A percentile compares a stretch with the other conserved stretches of the same genome.
These are phyloP conservation scores for Diaporthe australafricana DNA, from an alignment of 2,329 filamentous ascomycete genomes.

Conservation along the genomic window DNA sequence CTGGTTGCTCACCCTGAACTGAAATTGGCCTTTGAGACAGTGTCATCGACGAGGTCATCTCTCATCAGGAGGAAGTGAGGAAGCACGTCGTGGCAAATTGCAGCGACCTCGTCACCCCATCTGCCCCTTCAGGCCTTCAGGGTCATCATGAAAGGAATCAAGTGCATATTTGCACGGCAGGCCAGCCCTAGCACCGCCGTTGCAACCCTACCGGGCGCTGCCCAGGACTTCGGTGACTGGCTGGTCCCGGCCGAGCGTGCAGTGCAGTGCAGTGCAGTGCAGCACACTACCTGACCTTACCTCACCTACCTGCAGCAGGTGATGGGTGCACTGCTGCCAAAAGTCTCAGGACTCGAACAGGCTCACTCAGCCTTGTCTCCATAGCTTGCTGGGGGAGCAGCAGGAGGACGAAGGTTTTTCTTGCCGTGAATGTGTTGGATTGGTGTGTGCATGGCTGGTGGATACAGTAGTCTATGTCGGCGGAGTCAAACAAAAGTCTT, in stretches of 20 bases:
- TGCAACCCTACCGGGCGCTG: slow-evolving; percentile 7
- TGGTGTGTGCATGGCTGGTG: background rate
- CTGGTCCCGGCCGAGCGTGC: slow-evolving; percentile 13
- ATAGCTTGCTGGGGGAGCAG: background rate
- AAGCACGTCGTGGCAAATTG: slow-evolving; percentile 14
- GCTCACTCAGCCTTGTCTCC: slow-evolving; percentile 21
- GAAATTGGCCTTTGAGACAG: background rate
- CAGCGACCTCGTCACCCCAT: background rate
- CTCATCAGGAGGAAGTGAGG: background rate
- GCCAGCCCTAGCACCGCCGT: slow-evolving; percentile 24
- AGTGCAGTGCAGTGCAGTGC: background rate
- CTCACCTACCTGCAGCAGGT: too few species aligned
- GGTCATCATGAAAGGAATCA: slow-evolving; percentile 2
- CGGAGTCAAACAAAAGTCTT: slow-evolving; percentile 24
- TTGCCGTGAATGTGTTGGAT: background rate
- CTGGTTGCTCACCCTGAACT: slow-evolving; percentile 12
- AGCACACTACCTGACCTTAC: too few species aligned
- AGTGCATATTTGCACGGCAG: background rate
- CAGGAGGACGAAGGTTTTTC: background rate
- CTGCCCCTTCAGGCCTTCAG: slow-evolving; percentile 9
- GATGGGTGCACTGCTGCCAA: background rate
- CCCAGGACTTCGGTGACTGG: slow-evolving; percentile 4
- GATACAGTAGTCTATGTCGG: slow-evolving; percentile 1
- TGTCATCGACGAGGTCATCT: background rate
- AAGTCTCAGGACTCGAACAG: background rate